Evolutionary conservation across 371 early-diverging fungal species (phyloP), one percentile per base, ranked within the genome.

Genomic region (Mucor ambiguus): DNA sequence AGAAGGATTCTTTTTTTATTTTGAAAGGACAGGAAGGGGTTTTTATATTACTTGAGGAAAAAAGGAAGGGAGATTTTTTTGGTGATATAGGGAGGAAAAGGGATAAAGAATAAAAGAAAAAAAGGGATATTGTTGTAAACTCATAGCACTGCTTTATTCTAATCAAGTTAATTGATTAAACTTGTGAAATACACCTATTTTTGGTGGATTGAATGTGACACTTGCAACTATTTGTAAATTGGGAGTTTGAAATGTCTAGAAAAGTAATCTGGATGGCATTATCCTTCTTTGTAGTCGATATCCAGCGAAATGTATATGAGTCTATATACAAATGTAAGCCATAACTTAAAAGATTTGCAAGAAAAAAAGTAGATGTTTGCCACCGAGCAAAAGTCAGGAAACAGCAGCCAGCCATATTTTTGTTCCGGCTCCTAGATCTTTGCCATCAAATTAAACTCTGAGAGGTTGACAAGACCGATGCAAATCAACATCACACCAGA

Each of bases 111-210:
- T 22, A 57, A 56, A 20, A 24, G 29, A 56, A 35, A 62, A 30
- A 49, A 54, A 32, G 63, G 28, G n/a, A 68, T 32, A 59, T 30
- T 55, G 60, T 43, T 44, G 26, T 30, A 30, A 37, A 61, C 46
- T 32, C 35, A 57, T 49, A 52, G 32, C 26, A 61, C 52, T 28
- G 9, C 48, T 41, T 18, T 16, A 35, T 41, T 41, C 41, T n/a
- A 28, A n/a, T 55, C 35, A 55, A 33, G 26, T 30, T 56, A 48
- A 61, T 61, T 43, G 16, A 35, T 56, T 33, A 64, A 52, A 46
- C 64, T 64, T 64, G 64, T 58, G 64, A 64, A 64, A 58, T 58
- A 58, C 57, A 46, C 22, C 64, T 58, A 57, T 58, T 58, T 64
- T 58, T 46, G 64, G 64, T 58, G 56, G 63, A 26, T 37, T 62